phyloP scores from a whole-genome alignment of 2,329 filamentous ascomycete genomes.

The Colletotrichum brevisporum region DNA sequence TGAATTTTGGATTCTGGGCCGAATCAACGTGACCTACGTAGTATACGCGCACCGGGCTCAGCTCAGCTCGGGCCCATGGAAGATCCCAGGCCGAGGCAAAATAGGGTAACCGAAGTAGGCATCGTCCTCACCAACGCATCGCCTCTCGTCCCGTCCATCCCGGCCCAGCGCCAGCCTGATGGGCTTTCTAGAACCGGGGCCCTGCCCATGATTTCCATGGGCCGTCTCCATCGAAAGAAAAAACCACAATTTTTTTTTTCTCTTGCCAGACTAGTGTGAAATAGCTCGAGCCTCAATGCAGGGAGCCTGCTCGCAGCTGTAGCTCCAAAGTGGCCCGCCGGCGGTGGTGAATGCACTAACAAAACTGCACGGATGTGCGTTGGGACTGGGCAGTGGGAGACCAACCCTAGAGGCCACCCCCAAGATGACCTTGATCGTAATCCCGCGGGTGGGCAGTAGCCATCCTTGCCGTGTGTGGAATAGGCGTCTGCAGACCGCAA shows the following conservation, averaged over 20 bases:
- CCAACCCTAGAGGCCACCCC: slow-evolving; percentile 8
- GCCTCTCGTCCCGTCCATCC: slow-evolving; percentile 15
- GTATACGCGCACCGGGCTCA: no score
- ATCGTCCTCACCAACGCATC: slow-evolving; percentile 9
- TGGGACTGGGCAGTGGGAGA: neutral
- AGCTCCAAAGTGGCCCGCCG: slow-evolving; percentile 1
- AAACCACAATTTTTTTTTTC: neutral
- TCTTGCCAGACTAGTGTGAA: neutral
- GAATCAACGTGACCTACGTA: slow-evolving; percentile 4
- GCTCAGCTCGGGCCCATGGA: slow-evolving; percentile 18
- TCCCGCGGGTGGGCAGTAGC: slow-evolving; percentile 18
- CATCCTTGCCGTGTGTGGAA: slow-evolving; percentile 20
- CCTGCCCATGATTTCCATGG: slow-evolving; percentile 17
- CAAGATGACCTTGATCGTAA: slow-evolving; percentile 10
- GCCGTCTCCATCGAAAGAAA: slow-evolving; percentile 1
- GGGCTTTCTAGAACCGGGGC: slow-evolving; percentile 30
- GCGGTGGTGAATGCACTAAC: slow-evolving; percentile 29
- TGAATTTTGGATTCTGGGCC: slow-evolving; percentile 5
- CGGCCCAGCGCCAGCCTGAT: slow-evolving; percentile 20
- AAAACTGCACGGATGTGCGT: slow-evolving; percentile 35
- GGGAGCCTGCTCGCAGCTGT: slow-evolving; percentile 13
- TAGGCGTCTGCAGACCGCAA: slow-evolving; percentile 7
- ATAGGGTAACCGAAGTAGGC: no score
- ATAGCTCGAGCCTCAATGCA: slow-evolving; percentile 36
- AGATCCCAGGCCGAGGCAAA: neutral